Conservation (phyloP, 1,139 yeast genomes). For the Scheffersomyces titani region DNA sequence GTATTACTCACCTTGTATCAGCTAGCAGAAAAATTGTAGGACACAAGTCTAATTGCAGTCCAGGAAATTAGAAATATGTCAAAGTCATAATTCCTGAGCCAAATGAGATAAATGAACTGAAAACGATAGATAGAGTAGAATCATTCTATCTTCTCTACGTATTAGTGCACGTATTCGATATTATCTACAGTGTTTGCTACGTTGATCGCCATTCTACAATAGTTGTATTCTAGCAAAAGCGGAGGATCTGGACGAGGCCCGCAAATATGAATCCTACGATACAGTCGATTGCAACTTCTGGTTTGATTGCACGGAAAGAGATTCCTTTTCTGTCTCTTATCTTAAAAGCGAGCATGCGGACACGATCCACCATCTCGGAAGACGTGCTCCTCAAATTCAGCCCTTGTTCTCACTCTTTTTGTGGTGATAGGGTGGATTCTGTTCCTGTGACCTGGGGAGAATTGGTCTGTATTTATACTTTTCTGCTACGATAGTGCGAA, state of each 20-base stretch:
- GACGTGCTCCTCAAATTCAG: not conserved
- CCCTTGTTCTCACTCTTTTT: not conserved
- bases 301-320: not conserved
- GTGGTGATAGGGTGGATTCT: not conserved
- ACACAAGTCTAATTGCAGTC: too few relatives aligned
- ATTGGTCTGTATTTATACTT: conserved; percentile 1
- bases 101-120: too few relatives aligned
- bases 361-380: not conserved
- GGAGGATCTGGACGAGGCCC: not conserved
- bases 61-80: too few relatives aligned
- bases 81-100: too few relatives aligned
- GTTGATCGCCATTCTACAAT: too few relatives aligned
- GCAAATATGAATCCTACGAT: not conserved
- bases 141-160: too few relatives aligned
- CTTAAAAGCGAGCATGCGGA: not conserved
- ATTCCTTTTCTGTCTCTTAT: not conserved
- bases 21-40: too few relatives aligned
- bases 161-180: not conserved
- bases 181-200: not conserved
- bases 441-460: conserved; percentile 7
- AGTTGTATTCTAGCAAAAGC: not conserved
- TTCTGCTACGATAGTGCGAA: not conserved
- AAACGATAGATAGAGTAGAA: too few relatives aligned
- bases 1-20: not conserved
- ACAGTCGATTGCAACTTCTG: not conserved